Base-by-base conservation (phyloP, 176 grass and related monocot species). In the Pontederia paniculata region DNA sequence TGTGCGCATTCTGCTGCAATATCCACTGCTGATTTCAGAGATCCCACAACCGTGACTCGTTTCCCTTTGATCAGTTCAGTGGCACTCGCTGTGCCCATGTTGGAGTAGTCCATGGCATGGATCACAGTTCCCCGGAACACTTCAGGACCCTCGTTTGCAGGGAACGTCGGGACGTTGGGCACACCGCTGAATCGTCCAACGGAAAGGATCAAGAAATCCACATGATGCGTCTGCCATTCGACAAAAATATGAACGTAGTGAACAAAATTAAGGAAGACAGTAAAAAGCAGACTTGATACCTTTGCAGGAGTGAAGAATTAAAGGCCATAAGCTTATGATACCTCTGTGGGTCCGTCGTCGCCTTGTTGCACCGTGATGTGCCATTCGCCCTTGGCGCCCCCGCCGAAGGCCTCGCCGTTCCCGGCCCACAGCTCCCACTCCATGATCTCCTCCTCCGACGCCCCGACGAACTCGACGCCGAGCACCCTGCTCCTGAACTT, bases 101-200 rank as follows among this genome's bases (percentile, higher is more conserved):
- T 76, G 20, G 74, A 62, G n/a, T 83, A 84, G 12, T 89, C 80
- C 80, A 80, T 77, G 42, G 80, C 80, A 57, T 89, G 76, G 2
- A 84, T 53, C 14, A 77, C 76, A 50, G 43, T 21, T 1, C 80
- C 85, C 9, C 63, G 64, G 28, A 84, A 84, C 42, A 46, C 70
- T 45, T 84, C 73, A 48, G 80, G 77, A 15, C 85, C 85, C 60
- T 74, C 48, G 31, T 62, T 58, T 10, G 15, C 4, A 9, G 77
- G 69, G 16, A 84, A 89, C 0, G 70, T 63, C n/a, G 85, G 80
- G 59, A 74, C 60, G 60, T 72, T 71, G 17, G 85, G 85, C 14
- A 72, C 37, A 9, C 80, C 76, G 55, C 80, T 89, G 70, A 84
- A 84, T 41, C 70, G 59, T 23, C 85, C 85, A 12, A 80, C 58